Conservation (phyloP, 2,329 filamentous ascomycete genomes). For the Cordyceps sp. region DNA sequence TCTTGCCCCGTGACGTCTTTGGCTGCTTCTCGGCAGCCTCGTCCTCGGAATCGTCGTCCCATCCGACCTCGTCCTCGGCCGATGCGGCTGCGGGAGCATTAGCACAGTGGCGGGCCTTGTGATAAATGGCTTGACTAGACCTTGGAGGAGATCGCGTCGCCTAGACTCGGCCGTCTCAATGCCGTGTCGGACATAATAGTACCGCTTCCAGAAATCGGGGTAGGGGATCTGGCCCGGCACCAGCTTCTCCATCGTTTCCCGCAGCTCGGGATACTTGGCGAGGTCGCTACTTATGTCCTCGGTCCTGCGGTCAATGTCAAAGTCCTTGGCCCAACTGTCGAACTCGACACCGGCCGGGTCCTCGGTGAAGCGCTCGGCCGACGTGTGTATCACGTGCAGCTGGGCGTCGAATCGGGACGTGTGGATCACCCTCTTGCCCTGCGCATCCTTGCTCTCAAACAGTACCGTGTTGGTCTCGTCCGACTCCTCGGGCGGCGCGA, state of each 20-base stretch:
- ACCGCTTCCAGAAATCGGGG: slow-evolving; percentile 77
- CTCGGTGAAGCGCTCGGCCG: slow-evolving; percentile 62
- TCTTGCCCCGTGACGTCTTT: slow-evolving; percentile 11
- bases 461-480: slow-evolving; percentile 47
- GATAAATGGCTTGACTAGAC: no score
- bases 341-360: slow-evolving; percentile 67
- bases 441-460: slow-evolving; percentile 85
- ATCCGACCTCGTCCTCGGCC: slow-evolving; percentile 53
- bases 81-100: slow-evolving; percentile 35
- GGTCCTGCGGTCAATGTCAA: slow-evolving; percentile 73
- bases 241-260: slow-evolving; percentile 81
- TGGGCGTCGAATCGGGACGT: slow-evolving; percentile 90
- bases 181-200: slow-evolving; percentile 86
- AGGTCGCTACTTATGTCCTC: slow-evolving; percentile 67
- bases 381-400: slow-evolving; percentile 86
- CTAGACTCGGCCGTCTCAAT: slow-evolving; percentile 87
- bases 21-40: slow-evolving; percentile 9
- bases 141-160: slow-evolving; percentile 77
- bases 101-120: no score
- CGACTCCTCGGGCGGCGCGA: slow-evolving; percentile 53
- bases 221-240: slow-evolving; percentile 93
- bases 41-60: slow-evolving; percentile 56
- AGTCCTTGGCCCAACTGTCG: slow-evolving; percentile 52
- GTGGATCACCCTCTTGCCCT: slow-evolving; percentile 86
- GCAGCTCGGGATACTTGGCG: slow-evolving; percentile 71